Evolutionary conservation across 2,329 filamentous ascomycete genomes (phyloP), one percentile per base, ranked within the genome.

Genomic region (Alternaria metachromatica): DNA sequence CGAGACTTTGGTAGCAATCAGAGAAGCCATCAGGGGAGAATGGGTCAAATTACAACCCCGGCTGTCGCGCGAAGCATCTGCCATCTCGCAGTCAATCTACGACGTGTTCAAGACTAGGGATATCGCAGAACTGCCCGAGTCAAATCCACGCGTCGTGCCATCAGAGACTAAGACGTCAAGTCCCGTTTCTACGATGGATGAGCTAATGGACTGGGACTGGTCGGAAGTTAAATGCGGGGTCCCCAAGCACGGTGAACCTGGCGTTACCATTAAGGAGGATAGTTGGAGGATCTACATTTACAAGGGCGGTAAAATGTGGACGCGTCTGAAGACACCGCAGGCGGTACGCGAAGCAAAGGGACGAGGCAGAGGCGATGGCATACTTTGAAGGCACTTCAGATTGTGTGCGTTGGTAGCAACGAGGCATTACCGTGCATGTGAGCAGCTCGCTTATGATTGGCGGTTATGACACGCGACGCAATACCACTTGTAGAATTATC

Each of bases 271-370:
- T 26, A 50, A 50, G 9, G 61, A 66, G 13, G 44, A 64, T 20
- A 33, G 51, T 3, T n/a, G 50, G 18, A 60, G 50, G 18, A 15
- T 66, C 30, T n/a, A 30, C 13, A 30, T 66, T 13, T 15, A 20
- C 23, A 58, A 61, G 28, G 54, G 48, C 3, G 49, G 37, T 8
- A 30, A 55, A 6, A 15, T n/a, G n/a, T 23, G 25, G 18, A 26
- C 41, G 7, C 49, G 44, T 13, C 15, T 59, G n/a, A 66, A 66
- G 55, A 66, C 64, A 3, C 64, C 64, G 20, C 11, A 37, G 5
- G n/a, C 37, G 37, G 9, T 41, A 41, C 15, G 37, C 9, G 37
- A 41, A 18, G 37, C 37, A 18, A 18, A 41, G 37, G n/a, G 11
- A 41, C n/a, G 15, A 41, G 33, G 33, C 33, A 41, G 33, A 41